phyloP scores from a whole-genome alignment of 495 filamentous ascomycete genomes.

The Cairneyella variabilis region DNA sequence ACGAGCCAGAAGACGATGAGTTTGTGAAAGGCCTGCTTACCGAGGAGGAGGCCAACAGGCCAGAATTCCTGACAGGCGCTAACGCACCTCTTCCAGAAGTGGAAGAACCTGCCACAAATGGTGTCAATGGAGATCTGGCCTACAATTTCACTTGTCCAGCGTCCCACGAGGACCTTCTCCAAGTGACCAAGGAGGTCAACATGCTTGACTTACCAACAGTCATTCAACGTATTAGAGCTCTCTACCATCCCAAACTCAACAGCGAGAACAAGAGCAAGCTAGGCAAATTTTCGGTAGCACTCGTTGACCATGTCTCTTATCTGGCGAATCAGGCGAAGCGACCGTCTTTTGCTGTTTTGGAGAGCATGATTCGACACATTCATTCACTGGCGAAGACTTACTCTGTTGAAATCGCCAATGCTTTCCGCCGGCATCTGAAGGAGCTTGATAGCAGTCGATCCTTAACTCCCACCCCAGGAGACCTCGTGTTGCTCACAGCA shows the following conservation, averaged over 20 bases:
- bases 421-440: conserved; percentile 70
- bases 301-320: conserved; percentile 71
- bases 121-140: conserved; percentile 44
- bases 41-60: conserved; percentile 43
- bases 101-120: conserved; percentile 18
- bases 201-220: conserved; percentile 66
- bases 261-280: conserved; percentile 82
- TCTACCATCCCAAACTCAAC: conserved; percentile 85
- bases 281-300: conserved; percentile 62
- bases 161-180: conserved; percentile 67
- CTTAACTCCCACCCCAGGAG: conserved; percentile 61
- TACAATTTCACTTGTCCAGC: conserved; percentile 84
- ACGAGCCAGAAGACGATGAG: conserved; percentile 61
- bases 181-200: conserved; percentile 55
- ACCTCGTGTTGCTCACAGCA: conserved; percentile 77
- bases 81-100: conserved; percentile 21
- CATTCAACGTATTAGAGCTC: conserved; percentile 81
- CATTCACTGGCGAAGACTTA: conserved; percentile 85
- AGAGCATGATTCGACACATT: conserved; percentile 70
- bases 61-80: conserved; percentile 36
- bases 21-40: conserved; percentile 62
- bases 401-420: conserved; percentile 68
- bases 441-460: conserved; percentile 57
- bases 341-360: conserved; percentile 56
- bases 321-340: conserved; percentile 35